A percentile compares a stretch with the other conserved stretches of the same genome.
These are phyloP conservation scores for Taphrina flavorubra DNA, from an alignment of 1,139 yeast species.

Conservation along the genomic window DNA sequence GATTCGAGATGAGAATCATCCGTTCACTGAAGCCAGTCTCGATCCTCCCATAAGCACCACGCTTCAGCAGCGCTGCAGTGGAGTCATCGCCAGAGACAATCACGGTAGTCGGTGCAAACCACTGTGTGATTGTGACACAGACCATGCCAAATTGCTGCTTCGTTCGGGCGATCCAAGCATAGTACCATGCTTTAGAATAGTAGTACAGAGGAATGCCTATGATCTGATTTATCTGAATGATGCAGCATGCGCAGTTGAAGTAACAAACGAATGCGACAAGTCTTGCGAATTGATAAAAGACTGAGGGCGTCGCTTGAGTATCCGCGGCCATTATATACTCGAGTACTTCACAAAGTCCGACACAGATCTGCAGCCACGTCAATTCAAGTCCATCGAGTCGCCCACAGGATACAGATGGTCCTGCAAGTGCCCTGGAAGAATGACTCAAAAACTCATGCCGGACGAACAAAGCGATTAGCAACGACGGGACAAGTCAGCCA, in stretches of 20 bases:
- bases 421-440: no score
- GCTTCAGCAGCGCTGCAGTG: constrained; percentile 48
- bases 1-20: constrained; percentile 77
- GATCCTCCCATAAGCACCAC: constrained; percentile 48
- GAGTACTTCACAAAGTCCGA: no score
- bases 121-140: constrained; percentile 50
- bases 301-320: background rate
- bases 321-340: no score
- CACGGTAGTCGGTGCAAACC: constrained; percentile 51
- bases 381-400: no score
- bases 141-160: constrained; percentile 53
- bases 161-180: constrained; percentile 47
- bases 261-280: constrained; percentile 25
- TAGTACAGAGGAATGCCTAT: constrained; percentile 39
- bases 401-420: no score
- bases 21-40: constrained; percentile 52
- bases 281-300: constrained; percentile 19
- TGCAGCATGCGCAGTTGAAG: constrained; percentile 23
- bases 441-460: no score
- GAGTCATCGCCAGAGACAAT: constrained; percentile 51
- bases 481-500: no score
- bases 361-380: no score
- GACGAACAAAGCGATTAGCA: no score
- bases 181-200: constrained; percentile 32
- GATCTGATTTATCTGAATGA: constrained; percentile 26